Base-by-base conservation (phyloP, 352 stramenopile species). In the Pythium chondricola region DNA sequence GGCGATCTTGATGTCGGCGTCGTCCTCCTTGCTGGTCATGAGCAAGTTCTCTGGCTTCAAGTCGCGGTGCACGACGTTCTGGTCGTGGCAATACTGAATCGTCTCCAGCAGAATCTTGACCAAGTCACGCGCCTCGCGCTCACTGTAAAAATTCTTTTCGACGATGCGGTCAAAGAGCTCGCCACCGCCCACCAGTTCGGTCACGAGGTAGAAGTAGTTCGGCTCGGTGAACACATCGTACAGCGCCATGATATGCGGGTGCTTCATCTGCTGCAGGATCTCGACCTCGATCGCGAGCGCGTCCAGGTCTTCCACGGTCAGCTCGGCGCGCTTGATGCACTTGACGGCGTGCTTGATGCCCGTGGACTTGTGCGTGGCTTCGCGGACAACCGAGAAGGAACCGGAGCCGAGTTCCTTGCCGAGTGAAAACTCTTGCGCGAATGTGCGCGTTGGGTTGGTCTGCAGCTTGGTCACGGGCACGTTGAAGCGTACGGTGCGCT, bases 1-100 rank as follows among this genome's bases (percentile, higher is more conserved):
- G 27, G 85, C 83, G 42, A 97, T 94, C 59, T 98, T 98, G 59
- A 99, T 95, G 47, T 94, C 72, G 0, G 93, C 81, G 4, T 42
- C 61, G 8, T 43, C 43, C 18, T 67, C 52, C 2, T 71, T 53
- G 27, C 74, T 49, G 2, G 69, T 57, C 10, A 92, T 61, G 27
- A 89, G 51, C 58, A 89, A 73, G 56, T 89, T 89, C 56, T 89
- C 78, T 2, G 78, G 74, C 57, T 89, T 89, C 38, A 89, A 59
- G 48, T 89, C 78, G 2, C 74, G 72, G 48, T 89, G 78, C 4
- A 89, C 61, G 40, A 93, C 62, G 11, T 73, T 74, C 13, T 72
- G 69, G 2, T 66, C 52, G 69, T 93, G 81, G 67, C 90, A 83
- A 56, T 88, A 76, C 48, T 70, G 58, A 33, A 93, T 73, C 14